phyloP scores from a whole-genome alignment of 768 basidiomycete species.

The Amyloporia xantha region DNA sequence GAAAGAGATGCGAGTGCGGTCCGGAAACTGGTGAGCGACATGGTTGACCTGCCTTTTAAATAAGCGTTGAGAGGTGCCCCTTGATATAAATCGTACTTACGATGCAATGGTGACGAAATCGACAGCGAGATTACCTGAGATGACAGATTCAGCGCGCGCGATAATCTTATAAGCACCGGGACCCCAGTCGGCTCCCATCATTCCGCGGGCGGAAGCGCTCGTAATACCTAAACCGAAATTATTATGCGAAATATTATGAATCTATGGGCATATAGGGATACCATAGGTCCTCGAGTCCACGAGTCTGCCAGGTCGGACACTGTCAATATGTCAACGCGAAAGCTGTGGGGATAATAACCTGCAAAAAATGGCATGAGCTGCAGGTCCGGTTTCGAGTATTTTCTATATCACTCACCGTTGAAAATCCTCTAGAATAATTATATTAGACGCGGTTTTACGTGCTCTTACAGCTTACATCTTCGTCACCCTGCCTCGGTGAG shows the following conservation, averaged over 20 bases:
- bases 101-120: background rate
- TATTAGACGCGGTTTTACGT: too few relatives aligned
- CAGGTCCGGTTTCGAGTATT: too few relatives aligned
- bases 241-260: background rate
- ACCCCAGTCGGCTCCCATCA: background rate
- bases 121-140: background rate
- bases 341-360: too few relatives aligned
- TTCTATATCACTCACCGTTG: too few relatives aligned
- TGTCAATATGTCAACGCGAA: too few relatives aligned
- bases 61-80: background rate
- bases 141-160: too few relatives aligned
- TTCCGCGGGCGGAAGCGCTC: background rate
- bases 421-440: too few relatives aligned
- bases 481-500: too few relatives aligned
- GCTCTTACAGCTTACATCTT: too few relatives aligned
- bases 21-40: slow-evolving; percentile 1
- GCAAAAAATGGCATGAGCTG: too few relatives aligned
- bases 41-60: background rate
- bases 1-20: background rate
- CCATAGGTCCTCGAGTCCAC: background rate
- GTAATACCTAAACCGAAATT: background rate
- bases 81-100: background rate
- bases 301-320: too few relatives aligned
- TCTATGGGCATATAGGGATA: background rate
- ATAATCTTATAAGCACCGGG: background rate